Evolutionary conservation across 1,284 basidiomycete species (phyloP), one percentile per base, ranked within the genome.

Genomic region (Malassezia caprae): DNA sequence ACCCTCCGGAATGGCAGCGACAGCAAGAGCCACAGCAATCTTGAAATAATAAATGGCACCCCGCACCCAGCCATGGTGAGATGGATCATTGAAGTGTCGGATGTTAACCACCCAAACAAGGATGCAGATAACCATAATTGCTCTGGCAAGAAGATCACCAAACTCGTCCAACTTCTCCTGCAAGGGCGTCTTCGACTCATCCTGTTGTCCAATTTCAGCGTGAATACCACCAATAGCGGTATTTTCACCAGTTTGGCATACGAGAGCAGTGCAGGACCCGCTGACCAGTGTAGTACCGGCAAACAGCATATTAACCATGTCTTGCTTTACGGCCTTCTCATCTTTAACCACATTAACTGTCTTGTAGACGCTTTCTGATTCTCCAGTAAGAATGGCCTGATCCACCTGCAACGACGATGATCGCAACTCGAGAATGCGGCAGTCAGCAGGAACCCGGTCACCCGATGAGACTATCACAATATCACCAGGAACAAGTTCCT

Each of bases 11-110:
- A 74, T 74, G 15, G 70, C 72, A 35, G 70, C 72, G 10, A 74
- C 70, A n/a, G 70, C 70, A 13, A 74, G 64, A 5, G 72, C 72
- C 28, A 74, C 72, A 32, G 70, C 70, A 50, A 74, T 74, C 58
- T 74, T 74, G 56, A 73, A 73, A 58, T 73, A 73, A 63, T 73
- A 73, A 57, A 73, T 66, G 30, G 70, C 70, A 44, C 70, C 70
- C 31, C 66, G 60, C 41, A 74, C 53, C 64, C 61, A 63, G 35
- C 72, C 72, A 40, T 69, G 66, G 59, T 74, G 72, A 10, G 60
- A 61, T n/a, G 71, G 69, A 47, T 74, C 72, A 56, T 53, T 64
- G 45, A 74, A 74, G 53, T 74, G 65, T 34, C 72, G 69, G 41
- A 72, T 61, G 60, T 73, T 73, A 57, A 73, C 67, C 43, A 72